These are phyloP conservation scores for Metarhizium robertsii DNA, from an alignment of 2,329 filamentous ascomycete species.

Conservation along the genomic window DNA sequence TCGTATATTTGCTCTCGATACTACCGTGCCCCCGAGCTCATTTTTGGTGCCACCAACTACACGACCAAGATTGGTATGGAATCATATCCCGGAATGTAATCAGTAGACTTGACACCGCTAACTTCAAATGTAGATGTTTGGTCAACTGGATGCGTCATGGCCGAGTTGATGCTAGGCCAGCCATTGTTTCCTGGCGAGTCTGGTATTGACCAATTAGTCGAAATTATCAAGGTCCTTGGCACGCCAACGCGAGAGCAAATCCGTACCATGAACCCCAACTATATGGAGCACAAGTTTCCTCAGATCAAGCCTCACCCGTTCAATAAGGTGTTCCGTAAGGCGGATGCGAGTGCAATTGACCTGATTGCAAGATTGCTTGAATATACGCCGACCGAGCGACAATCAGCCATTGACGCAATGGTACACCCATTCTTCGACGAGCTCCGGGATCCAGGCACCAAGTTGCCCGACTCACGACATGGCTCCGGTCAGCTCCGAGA, in stretches of 20 bases:
- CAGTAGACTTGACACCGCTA: slow-evolving; percentile 1
- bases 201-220: slow-evolving; percentile 94
- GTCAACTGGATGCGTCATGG: slow-evolving; percentile 99
- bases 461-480: slow-evolving; percentile 89
- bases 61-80: slow-evolving; percentile 95
- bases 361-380: slow-evolving; percentile 89
- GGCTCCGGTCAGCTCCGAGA: slow-evolving; percentile 71
- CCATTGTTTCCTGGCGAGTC: slow-evolving; percentile 97
- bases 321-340: slow-evolving; percentile 98
- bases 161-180: slow-evolving; percentile 96
- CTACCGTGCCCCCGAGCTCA: slow-evolving; percentile 94
- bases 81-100: not conserved
- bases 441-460: slow-evolving; percentile 81
- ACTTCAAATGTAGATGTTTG: slow-evolving; percentile 71
- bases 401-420: slow-evolving; percentile 93
- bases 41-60: slow-evolving; percentile 98
- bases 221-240: slow-evolving; percentile 98
- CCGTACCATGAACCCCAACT: slow-evolving; percentile 99
- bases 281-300: slow-evolving; percentile 99
- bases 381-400: slow-evolving; percentile 92
- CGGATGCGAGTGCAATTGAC: slow-evolving; percentile 85
- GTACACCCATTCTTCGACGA: slow-evolving; percentile 98
- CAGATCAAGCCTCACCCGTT: slow-evolving; percentile 99
- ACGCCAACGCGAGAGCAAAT: slow-evolving; percentile 97
- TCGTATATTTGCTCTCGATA: slow-evolving; percentile 99